Conservation (phyloP, 2,329 filamentous ascomycete genomes). For the Exophiala calicioides region DNA sequence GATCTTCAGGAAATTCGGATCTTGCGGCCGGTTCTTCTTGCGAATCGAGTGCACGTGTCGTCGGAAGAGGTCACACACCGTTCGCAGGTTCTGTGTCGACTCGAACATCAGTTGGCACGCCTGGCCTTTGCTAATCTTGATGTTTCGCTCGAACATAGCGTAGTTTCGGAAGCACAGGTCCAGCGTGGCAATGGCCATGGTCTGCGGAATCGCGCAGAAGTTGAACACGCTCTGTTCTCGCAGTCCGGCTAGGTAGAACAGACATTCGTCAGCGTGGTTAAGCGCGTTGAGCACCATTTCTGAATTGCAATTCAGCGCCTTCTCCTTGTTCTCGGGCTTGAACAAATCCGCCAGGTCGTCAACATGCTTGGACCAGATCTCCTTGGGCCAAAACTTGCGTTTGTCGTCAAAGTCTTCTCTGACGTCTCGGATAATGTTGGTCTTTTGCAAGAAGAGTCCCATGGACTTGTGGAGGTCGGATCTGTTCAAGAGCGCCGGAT, state of each 20-base stretch:
- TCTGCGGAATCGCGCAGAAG: slow-evolving; percentile 94
- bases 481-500: slow-evolving; percentile 76
- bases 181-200: slow-evolving; percentile 95
- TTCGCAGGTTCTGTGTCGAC: slow-evolving; percentile 83
- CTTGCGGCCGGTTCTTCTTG: slow-evolving; percentile 88
- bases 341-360: slow-evolving; percentile 88
- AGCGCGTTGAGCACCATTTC: slow-evolving; percentile 94
- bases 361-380: slow-evolving; percentile 97
- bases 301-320: slow-evolving; percentile 81
- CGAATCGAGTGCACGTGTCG: slow-evolving; percentile 78
- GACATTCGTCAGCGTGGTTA: slow-evolving; percentile 82
- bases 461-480: slow-evolving; percentile 87
- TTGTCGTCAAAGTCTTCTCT: slow-evolving; percentile 86
- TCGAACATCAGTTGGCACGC: slow-evolving; percentile 90
- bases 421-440: slow-evolving; percentile 96
- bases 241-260: slow-evolving; percentile 97
- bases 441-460: slow-evolving; percentile 97
- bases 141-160: slow-evolving; percentile 76
- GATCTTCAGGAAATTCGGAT: slow-evolving; percentile 90
- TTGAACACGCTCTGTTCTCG: slow-evolving; percentile 98
- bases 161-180: slow-evolving; percentile 92
- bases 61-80: slow-evolving; percentile 80
- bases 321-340: slow-evolving; percentile 72
- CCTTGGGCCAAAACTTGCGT: slow-evolving; percentile 89
- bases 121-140: slow-evolving; percentile 96